Conservation (phyloP, 1,139 yeast species). For the Blastobotrys indianensis region DNA sequence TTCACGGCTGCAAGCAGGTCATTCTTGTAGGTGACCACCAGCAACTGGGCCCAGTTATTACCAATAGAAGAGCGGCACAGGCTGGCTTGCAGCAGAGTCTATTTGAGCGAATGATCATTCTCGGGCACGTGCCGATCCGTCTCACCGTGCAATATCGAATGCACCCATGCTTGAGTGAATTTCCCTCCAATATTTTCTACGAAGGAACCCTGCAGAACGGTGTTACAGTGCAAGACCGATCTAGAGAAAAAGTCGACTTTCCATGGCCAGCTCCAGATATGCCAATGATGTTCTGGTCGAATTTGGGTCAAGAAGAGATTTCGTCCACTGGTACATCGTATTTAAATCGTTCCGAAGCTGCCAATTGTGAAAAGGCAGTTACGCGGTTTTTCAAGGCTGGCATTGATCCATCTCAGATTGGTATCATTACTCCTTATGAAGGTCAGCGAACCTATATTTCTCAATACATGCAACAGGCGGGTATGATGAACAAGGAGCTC, state of each 20-base stretch:
- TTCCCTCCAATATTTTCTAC: conserved; percentile 87
- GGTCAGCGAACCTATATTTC: conserved; percentile 84
- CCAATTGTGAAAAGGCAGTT: conserved; percentile 78
- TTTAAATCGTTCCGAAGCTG: conserved; percentile 83
- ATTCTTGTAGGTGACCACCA: conserved; percentile 92
- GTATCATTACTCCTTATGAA: conserved; percentile 90
- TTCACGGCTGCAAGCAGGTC: conserved; percentile 83
- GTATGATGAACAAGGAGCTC: conserved; percentile 54
- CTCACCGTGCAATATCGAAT: conserved; percentile 91
- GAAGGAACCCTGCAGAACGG: conserved; percentile 93
- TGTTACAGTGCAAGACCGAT: conserved; percentile 69
- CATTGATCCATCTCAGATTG: conserved; percentile 75
- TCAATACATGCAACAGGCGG: conserved; percentile 72
- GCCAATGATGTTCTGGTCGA: conserved; percentile 97
- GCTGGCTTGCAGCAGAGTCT: conserved; percentile 83
- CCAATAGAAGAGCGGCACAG: conserved; percentile 72
- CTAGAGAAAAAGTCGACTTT: conserved; percentile 50
- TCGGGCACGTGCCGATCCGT: conserved; percentile 81
- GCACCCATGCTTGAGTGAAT: conserved; percentile 85
- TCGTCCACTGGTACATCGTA: conserved; percentile 80
- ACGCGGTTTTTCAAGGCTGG: conserved; percentile 74
- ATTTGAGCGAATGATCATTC: conserved; percentile 77
- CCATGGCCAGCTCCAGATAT: conserved; percentile 83
- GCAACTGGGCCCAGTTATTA: conserved; percentile 86
- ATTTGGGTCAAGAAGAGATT: conserved; percentile 83